These are phyloP conservation scores for Melastoma malabathricum DNA, from an alignment of 345 rosid species.

Conservation along the genomic window DNA sequence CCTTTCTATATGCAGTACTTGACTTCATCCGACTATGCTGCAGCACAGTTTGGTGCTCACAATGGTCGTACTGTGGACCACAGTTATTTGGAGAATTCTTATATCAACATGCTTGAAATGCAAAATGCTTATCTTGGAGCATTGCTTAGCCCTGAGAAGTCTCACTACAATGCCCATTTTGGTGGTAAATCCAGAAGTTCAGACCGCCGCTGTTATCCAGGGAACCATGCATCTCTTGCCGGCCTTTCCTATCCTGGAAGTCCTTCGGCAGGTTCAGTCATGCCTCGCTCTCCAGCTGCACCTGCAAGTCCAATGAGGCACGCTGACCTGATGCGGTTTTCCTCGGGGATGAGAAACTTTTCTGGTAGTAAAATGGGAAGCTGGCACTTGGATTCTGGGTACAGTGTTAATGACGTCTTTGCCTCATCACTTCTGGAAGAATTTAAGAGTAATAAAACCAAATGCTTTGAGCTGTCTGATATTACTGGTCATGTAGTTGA, in stretches of 20 bases:
- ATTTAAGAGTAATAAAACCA: constrained; percentile 70
- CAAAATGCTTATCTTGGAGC: constrained; percentile 53
- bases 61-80: constrained; percentile 36
- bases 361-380: constrained; percentile 35
- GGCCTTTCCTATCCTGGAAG: too few species aligned
- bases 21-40: constrained; percentile 40
- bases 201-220: too few species aligned
- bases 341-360: constrained; percentile 48
- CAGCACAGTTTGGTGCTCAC: constrained; percentile 29
- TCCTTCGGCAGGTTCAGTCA: too few species aligned
- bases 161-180: constrained; percentile 24
- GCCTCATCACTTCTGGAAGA: constrained; percentile 57
- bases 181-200: constrained; percentile 40
- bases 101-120: constrained; percentile 44
- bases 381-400: constrained; percentile 46
- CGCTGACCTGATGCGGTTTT: constrained; percentile 9
- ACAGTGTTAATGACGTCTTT: constrained; percentile 34
- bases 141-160: constrained; percentile 41
- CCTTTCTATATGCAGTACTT: constrained; percentile 54
- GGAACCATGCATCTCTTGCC: too few species aligned
- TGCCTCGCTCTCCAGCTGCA: too few species aligned
- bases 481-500: constrained; percentile 67
- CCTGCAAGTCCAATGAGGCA: too few species aligned
- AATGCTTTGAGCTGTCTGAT: constrained; percentile 63
- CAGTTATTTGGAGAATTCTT: constrained; percentile 37